Evolutionary conservation across 306 rosid genomes (phyloP).

Genomic region (Pterocarpus santalinus): DNA sequence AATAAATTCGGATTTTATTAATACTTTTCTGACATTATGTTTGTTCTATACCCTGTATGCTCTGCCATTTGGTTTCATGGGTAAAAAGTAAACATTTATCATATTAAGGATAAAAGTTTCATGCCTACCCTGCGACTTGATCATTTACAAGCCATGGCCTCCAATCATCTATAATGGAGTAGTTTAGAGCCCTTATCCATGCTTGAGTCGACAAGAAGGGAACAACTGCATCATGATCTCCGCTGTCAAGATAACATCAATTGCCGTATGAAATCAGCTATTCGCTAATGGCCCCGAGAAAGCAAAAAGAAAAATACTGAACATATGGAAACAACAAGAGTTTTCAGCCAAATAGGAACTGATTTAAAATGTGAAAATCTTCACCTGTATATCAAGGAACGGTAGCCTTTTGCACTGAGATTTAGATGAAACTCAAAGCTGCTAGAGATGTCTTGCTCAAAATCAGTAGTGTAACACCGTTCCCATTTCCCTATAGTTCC

Average conservation of each 20-base stretch:
- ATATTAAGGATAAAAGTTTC: background rate
- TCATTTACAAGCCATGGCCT: constrained; percentile 56
- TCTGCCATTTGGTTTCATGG: no score
- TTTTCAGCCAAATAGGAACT: no score
- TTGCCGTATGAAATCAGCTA: background rate
- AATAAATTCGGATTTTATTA: no score
- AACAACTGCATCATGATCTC: constrained; percentile 59
- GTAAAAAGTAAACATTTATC: no score
- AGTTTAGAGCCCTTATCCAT: constrained; percentile 65
- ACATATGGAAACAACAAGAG: background rate
- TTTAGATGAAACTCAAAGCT: constrained; percentile 54
- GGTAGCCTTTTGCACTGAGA: constrained; percentile 53
- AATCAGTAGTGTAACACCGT: constrained; percentile 21
- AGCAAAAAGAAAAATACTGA: no score
- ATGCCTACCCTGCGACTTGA: constrained; percentile 61
- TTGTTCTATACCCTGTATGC: no score
- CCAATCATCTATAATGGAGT: constrained; percentile 53
- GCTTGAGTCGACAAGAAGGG: constrained; percentile 57
- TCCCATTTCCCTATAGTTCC: constrained; percentile 40
- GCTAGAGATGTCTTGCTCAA: background rate
- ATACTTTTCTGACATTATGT: no score
- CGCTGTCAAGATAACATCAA: constrained; percentile 48
- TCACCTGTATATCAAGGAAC: constrained; percentile 62
- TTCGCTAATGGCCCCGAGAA: background rate
- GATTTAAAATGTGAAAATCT: constrained; percentile 1